Base-by-base conservation (phyloP, 2,329 filamentous ascomycete species). In the Colletotrichum abscissum region DNA sequence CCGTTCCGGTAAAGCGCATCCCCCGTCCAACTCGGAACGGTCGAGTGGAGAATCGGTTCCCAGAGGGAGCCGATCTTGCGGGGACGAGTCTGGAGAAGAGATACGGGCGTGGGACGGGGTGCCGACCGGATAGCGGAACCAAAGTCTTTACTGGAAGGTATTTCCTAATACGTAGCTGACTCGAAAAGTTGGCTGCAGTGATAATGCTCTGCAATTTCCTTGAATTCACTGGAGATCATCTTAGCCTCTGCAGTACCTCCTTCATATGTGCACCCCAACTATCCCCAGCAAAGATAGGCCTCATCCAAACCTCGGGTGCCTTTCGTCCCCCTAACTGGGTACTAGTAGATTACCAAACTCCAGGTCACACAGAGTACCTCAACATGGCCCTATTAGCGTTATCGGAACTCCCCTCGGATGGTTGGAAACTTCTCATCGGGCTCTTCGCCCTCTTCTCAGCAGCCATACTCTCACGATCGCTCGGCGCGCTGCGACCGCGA, bases 11-110 rank as follows among this genome's bases (percentile, higher is more conserved):
- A 67, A 70, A 70, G 46, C 38, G 26, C 68, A 8, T 35, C 19
- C 56, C 70, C 67, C 67, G 55, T 24, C 35, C 55, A 70, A 12
- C 46, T 70, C 70, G 67, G 70, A 56, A 62, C 67, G 46, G 56
- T 57, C 30, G 19, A 46, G 70, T 70, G 66, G 70, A 35, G 70
- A 26, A 65, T 62, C 70, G 33, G 46, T 49, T 57, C 46, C n/a
- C 60, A 49, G 46, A 49, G 24, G 46, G 26, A n/a, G 70, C 56
- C 60, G 70, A 57, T 65, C 49, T 55, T 38, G 70, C 59, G 60
- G 67, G 66, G 65, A 70, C 56, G 22, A 66, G 60, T 59, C 60
- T 56, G 56, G 56, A 62, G 67, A 59, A 62, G 26, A 55, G 46
- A 62, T 66, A 73, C 60, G 46, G 46, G 46, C 35, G 35, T 46